A percentile compares a stretch with the other conserved stretches of the same genome.
Evolutionary conservation across 495 filamentous ascomycete genomes (phyloP).

Genomic region (Rhizodiscina lignyota): DNA sequence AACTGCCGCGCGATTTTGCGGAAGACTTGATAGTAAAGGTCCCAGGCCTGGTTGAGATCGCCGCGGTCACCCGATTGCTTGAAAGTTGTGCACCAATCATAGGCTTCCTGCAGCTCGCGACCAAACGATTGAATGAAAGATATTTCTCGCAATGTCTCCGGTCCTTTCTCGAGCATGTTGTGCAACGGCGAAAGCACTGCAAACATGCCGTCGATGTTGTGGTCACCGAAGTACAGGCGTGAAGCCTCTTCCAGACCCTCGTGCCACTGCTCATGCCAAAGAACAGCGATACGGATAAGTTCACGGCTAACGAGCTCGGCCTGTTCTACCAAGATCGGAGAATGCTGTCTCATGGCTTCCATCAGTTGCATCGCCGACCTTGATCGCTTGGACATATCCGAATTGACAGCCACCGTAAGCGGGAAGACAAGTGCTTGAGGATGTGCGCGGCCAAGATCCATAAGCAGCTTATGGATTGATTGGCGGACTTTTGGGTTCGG

Average conservation of each 20-base stretch:
- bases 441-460: slow-evolving; percentile 82
- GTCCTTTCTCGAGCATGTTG: slow-evolving; percentile 74
- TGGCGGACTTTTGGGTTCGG: slow-evolving; percentile 70
- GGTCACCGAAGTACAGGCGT: slow-evolving; percentile 74
- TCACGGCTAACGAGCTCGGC: slow-evolving; percentile 88
- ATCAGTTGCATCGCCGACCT: slow-evolving; percentile 82
- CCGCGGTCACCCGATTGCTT: slow-evolving; percentile 71
- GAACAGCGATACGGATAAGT: slow-evolving; percentile 84
- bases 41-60: slow-evolving; percentile 95
- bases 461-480: slow-evolving; percentile 77
- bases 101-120: slow-evolving; percentile 81
- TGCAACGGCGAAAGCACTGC: slow-evolving; percentile 77
- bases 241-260: slow-evolving; percentile 97
- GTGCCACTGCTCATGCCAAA: slow-evolving; percentile 99
- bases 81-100: slow-evolving; percentile 90
- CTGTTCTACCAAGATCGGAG: slow-evolving; percentile 83
- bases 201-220: slow-evolving; percentile 96
- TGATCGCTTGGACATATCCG: slow-evolving; percentile 50
- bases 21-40: slow-evolving; percentile 96
- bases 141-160: slow-evolving; percentile 84
- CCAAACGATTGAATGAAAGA: slow-evolving; percentile 98
- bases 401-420: slow-evolving; percentile 97
- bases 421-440: slow-evolving; percentile 98
- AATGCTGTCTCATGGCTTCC: slow-evolving; percentile 95
- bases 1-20: slow-evolving; percentile 87